Percentiles rank a stretch among this genome's conserved stretches.
Evolutionary conservation across 768 basidiomycete species (phyloP).

Genomic region (Mrakia blollopis): DNA sequence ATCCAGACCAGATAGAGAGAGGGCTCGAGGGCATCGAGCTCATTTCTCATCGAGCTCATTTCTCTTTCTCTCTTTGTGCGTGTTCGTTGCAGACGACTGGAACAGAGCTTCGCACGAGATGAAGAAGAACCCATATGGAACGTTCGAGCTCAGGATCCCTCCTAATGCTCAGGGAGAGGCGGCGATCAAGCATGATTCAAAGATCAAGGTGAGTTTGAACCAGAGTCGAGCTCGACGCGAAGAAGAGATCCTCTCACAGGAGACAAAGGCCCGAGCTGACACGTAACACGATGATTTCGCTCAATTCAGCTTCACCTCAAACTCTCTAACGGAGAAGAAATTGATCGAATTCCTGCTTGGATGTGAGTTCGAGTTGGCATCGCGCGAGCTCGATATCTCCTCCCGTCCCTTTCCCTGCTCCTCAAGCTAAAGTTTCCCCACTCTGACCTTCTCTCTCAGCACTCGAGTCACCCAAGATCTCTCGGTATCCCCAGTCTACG

Average conservation of each 20-base stretch:
- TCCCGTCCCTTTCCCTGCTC: background rate
- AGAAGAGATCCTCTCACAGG: background rate
- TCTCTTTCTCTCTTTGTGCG: background rate
- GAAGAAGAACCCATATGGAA: conserved; percentile 75
- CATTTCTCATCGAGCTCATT: background rate
- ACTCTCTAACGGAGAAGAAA: conserved; percentile 65
- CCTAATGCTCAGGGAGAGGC: conserved; percentile 62
- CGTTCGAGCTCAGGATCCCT: conserved; percentile 80
- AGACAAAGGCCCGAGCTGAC: background rate
- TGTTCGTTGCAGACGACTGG: conserved; percentile 66
- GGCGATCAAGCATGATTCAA: conserved; percentile 89
- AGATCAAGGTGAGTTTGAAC: conserved; percentile 66
- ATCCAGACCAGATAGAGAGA: background rate
- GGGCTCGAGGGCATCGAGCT: background rate
- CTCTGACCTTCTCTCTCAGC: background rate
- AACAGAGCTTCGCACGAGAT: conserved; percentile 76
- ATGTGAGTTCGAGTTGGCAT: conserved; percentile 48
- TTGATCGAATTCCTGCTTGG: conserved; percentile 93
- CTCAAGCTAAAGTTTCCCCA: background rate
- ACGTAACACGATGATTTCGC: too few species aligned
- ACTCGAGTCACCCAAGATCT: conserved; percentile 89
- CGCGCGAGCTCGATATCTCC: background rate
- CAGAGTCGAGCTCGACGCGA: background rate
- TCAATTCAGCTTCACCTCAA: conserved; percentile 78
- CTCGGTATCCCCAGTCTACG: conserved; percentile 79